A percentile compares a stretch with the other conserved stretches of the same genome.
phyloP scores from a whole-genome alignment of 1,284 basidiomycete genomes.

The Trichosporon faecale region DNA sequence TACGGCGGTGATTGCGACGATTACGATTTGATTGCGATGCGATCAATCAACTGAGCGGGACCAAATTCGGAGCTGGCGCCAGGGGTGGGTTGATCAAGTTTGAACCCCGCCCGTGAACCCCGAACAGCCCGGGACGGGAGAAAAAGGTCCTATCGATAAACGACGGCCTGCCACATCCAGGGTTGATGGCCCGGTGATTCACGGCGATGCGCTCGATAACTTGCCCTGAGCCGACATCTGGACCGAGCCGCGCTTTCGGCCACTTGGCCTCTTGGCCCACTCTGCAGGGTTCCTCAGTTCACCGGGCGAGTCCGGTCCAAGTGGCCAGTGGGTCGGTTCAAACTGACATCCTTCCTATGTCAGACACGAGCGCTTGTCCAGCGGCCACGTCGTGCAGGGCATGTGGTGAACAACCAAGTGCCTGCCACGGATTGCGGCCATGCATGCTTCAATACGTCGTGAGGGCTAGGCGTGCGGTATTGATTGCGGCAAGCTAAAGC shows the following conservation, averaged over 20 bases:
- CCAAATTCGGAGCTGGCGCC: neutral
- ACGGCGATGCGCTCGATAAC: constrained; percentile 1
- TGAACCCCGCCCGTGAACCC: neutral
- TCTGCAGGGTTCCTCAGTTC: neutral
- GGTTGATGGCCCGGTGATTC: constrained; percentile 3
- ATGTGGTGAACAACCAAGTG: neutral
- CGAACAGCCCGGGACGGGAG: neutral
- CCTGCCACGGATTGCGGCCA: neutral
- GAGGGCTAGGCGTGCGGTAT: neutral
- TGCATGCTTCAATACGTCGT: neutral
- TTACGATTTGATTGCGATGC: neutral
- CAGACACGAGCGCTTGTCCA: no score
- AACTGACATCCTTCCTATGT: no score
- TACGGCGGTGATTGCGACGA: neutral
- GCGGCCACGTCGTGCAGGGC: neutral
- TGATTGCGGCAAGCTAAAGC: neutral
- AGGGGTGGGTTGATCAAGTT: neutral
- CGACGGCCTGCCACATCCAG: constrained; percentile 10
- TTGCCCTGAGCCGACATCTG: neutral
- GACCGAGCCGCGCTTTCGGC: neutral
- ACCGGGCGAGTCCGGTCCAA: neutral
- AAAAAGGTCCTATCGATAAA: constrained; percentile 12
- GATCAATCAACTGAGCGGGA: neutral
- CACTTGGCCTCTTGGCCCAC: neutral
- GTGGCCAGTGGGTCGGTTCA: neutral